Evolutionary conservation across 1,139 yeast species (phyloP), one percentile per base, ranked within the genome.

Genomic region (Suhomyces wounanorum): DNA sequence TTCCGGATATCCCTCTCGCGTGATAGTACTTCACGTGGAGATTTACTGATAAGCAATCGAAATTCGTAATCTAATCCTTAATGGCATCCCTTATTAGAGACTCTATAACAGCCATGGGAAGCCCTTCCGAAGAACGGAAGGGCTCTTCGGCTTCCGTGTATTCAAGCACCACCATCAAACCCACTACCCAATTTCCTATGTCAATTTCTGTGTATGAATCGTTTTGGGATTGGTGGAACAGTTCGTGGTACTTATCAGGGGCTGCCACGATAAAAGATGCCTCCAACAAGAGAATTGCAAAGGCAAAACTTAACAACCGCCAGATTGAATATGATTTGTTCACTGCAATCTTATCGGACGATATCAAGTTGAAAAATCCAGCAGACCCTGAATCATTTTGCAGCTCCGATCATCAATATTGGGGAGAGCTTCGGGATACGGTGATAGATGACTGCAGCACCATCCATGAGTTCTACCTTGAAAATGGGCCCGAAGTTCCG

Each of bases 141-240:
- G 30, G 18, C 33, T 26, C 30, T 5, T 13, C 26, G 18, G 7
- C 41, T 5, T 38, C 41, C 14, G 30, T 23, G 23, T 16, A 23
- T 10, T 38, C 42, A 6, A 33, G 30, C 9, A 8, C 42, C n/a
- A 14, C 21, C 43, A 9, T 26, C 13, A 26, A 25, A 9, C 11
- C 33, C 3, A n/a, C 14, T 38, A 21, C 7, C 11, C 31, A 42
- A 23, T 25, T 43, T 6, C 48, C 54, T 8, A 54, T 44, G 8
- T 72, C 76, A 2, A 66, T 73, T n/a, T 54, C 73, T 0, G 26
- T 71, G 8, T 41, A 49, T 10, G 60, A 62, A 36, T 73, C 78
- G 1, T 49, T 73, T 37, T 56, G 58, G 31, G 79, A 75, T 58
- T 75, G 80, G 80, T 75, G 79, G 79, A 48, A 58, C 21, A 62